These are phyloP conservation scores for Blastobotrys indianensis DNA, from an alignment of 1,139 yeast genomes.

Conservation along the genomic window DNA sequence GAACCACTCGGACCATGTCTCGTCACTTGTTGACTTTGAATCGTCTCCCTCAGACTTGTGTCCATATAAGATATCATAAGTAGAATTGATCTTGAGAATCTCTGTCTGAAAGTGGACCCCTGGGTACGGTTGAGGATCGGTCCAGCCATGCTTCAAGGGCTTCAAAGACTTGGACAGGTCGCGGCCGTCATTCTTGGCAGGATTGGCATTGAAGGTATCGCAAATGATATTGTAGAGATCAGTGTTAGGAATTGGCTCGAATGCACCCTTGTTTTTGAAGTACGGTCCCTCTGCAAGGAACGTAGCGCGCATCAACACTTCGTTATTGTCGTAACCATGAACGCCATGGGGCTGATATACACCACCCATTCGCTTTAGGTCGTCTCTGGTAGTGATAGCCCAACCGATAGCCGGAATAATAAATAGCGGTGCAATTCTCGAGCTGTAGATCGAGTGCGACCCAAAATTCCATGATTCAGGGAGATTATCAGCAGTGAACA, in stretches of 20 bases:
- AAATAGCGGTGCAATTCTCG: slow-evolving; percentile 81
- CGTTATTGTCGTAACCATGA: slow-evolving; percentile 78
- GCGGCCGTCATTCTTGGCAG: slow-evolving; percentile 56
- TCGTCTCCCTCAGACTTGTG: too few relatives aligned
- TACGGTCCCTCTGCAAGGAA: slow-evolving; percentile 81
- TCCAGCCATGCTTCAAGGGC: slow-evolving; percentile 47
- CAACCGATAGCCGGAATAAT: slow-evolving; percentile 78
- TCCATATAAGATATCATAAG: slow-evolving; percentile 27
- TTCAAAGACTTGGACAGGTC: slow-evolving; percentile 28
- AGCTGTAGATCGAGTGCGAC: slow-evolving; percentile 41
- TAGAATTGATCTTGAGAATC: slow-evolving; percentile 28
- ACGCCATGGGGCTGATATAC: slow-evolving; percentile 66
- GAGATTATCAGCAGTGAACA: slow-evolving; percentile 52
- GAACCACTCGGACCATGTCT: too few relatives aligned
- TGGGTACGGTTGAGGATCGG: slow-evolving; percentile 51
- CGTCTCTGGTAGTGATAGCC: slow-evolving; percentile 58
- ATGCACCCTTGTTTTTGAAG: slow-evolving; percentile 40
- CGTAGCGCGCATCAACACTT: slow-evolving; percentile 73
- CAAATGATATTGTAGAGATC: slow-evolving; percentile 74
- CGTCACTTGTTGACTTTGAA: too few relatives aligned
- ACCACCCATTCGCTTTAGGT: slow-evolving; percentile 41
- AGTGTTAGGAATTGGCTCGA: slow-evolving; percentile 63
- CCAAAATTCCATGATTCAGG: slow-evolving; percentile 68
- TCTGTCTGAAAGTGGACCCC: slow-evolving; percentile 43
- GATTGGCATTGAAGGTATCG: slow-evolving; percentile 53